A percentile compares a stretch with the other conserved stretches of the same genome.
These are phyloP conservation scores for Penicillium longicatenatum DNA, from an alignment of 495 filamentous ascomycete genomes.

Conservation along the genomic window DNA sequence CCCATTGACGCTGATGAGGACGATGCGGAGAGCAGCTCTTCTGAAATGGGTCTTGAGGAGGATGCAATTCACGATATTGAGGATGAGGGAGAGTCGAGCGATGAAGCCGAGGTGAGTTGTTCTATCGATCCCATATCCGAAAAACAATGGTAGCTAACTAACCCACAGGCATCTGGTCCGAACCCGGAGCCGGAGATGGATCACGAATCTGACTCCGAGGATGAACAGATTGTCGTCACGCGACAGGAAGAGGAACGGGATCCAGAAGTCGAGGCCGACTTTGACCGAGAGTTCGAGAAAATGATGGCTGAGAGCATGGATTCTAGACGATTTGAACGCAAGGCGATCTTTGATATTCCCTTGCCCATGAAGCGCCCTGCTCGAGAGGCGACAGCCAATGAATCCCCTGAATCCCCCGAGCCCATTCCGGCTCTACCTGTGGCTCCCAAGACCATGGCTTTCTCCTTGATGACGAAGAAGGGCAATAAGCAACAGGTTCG, in stretches of 20 bases:
- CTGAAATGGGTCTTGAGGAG: slow-evolving; percentile 65
- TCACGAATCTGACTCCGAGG: slow-evolving; percentile 57
- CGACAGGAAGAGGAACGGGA: slow-evolving; percentile 88
- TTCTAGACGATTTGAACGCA: slow-evolving; percentile 90
- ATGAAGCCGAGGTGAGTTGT: slow-evolving; percentile 56
- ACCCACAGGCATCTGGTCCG: slow-evolving; percentile 51
- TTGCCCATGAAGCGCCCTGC: slow-evolving; percentile 80
- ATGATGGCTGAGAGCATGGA: slow-evolving; percentile 98
- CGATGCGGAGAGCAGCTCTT: slow-evolving; percentile 58
- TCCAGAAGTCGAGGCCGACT: slow-evolving; percentile 93
- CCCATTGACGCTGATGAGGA: slow-evolving; percentile 65
- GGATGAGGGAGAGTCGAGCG: slow-evolving; percentile 59
- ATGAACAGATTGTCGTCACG: slow-evolving; percentile 89
- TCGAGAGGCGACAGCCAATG: slow-evolving; percentile 56
- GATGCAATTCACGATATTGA: slow-evolving; percentile 56
- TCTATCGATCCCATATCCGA: neutral
- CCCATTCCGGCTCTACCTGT: slow-evolving; percentile 39
- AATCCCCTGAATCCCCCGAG: slow-evolving; percentile 39
- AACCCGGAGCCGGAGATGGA: slow-evolving; percentile 43
- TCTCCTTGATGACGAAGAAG: slow-evolving; percentile 92
- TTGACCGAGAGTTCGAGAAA: slow-evolving; percentile 96
- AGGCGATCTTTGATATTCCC: slow-evolving; percentile 89
- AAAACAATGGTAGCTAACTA: slow-evolving; percentile 4
- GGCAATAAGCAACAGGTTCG: slow-evolving; percentile 91
- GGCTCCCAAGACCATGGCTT: slow-evolving; percentile 76